Evolutionary conservation across 768 basidiomycete genomes (phyloP), one percentile per base, ranked within the genome.

Genomic region (Asterophora parasitica): DNA sequence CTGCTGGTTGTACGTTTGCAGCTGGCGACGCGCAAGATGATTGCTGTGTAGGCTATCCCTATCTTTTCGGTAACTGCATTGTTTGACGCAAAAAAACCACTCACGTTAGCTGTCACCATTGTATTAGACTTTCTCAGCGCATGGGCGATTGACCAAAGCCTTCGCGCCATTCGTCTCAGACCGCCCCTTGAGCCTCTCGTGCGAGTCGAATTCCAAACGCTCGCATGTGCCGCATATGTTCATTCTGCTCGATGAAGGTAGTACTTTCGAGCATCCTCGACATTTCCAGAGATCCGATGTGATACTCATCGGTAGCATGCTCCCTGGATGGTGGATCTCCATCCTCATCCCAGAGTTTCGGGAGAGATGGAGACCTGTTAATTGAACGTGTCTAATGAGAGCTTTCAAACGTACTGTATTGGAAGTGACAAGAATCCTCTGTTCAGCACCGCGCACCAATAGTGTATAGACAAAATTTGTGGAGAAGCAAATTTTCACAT

Each of bases 211-310:
- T 6, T 42, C 46, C 12, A 33, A 40, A 30, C 8, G 9, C 31
- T 19, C 38, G 45, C 53, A 54, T 44, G 32, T 44, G 20, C 7
- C 39, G 31, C 53, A 54, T 13, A 41, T 1, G 12, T 43, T 26
- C 10, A 10, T 28, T 16, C 23, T 32, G 5, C 8, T 32, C 7
- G 11, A 15, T 5, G 20, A 19, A 16, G 45, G 16, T 33, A 46
- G 15, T 6, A 35, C 7, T 39, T 23, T 23, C 20, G 33, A 44
- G 40, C 53, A 54, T 41, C 37, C 34, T 12, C 17, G 2, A 23
- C 52, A 54, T 23, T 30, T 31, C 7, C 12, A 30, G 4, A 11
- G 15, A 11, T 31, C 36, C 10, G 16, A 32, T 10, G 38, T 7
- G 12, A 16, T 42, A 19, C 9, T 7, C 23, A 41, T 34, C 5